Evolutionary conservation across 2,329 filamentous ascomycete genomes (phyloP).

Genomic region (Pyrenophora teres): DNA sequence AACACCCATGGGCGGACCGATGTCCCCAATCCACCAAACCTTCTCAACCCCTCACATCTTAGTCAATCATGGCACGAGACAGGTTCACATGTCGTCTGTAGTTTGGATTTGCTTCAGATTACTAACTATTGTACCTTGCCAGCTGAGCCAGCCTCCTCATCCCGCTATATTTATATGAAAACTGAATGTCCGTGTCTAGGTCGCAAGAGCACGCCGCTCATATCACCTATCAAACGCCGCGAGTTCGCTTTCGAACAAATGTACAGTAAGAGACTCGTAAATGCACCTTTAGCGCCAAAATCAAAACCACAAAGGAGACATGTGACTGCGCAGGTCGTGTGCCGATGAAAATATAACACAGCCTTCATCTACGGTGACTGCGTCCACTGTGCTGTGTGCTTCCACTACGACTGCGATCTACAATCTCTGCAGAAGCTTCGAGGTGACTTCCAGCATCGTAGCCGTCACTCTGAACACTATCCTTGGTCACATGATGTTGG

Average conservation of each 20-base stretch:
- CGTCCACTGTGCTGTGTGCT: constrained; percentile 39
- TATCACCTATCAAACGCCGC: constrained; percentile 11
- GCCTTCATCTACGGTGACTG: constrained; percentile 16
- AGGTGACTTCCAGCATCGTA: constrained; percentile 39
- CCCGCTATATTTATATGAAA: background rate
- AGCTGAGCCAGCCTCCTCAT: background rate
- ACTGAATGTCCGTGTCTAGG: constrained; percentile 6
- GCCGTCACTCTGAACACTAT: constrained; percentile 43
- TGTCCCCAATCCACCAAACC: background rate
- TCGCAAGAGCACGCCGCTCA: constrained; percentile 9
- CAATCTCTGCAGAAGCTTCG: constrained; percentile 45
- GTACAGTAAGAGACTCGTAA: constrained; percentile 37
- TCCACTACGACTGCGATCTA: constrained; percentile 42
- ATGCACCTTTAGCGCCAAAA: constrained; percentile 7
- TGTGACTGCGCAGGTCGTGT: constrained; percentile 1
- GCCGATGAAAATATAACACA: constrained; percentile 2
- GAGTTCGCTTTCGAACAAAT: constrained; percentile 22
- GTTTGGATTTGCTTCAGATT: constrained; percentile 6
- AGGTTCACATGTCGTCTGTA: background rate
- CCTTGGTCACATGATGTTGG: constrained; percentile 45
- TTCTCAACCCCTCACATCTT: background rate
- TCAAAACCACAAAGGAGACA: constrained; percentile 10
- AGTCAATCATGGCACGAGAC: background rate
- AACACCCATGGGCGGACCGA: background rate
- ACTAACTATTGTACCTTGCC: constrained; percentile 16